Conservation (phyloP, 768 basidiomycete species). For the Lactifluus pinguis region DNA sequence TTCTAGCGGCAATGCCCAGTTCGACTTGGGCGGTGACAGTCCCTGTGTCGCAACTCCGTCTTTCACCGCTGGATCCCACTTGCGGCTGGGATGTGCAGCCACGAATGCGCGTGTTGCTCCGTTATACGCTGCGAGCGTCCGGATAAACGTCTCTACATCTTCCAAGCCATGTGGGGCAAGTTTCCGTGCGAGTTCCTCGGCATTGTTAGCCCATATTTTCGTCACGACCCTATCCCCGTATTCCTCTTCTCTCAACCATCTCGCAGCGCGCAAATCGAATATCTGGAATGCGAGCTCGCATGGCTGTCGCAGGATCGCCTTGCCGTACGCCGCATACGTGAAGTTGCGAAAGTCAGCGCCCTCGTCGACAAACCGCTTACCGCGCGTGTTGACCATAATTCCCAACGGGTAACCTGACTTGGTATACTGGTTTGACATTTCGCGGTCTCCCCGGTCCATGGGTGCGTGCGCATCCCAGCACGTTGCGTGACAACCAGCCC, state of each 20-base stretch:
- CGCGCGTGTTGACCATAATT: slow-evolving; percentile 53
- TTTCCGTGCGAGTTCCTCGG: slow-evolving; percentile 43
- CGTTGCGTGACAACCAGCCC: slow-evolving; percentile 62
- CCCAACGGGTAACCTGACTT: slow-evolving; percentile 69
- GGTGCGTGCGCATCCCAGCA: slow-evolving; percentile 62
- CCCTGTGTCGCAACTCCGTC: slow-evolving; percentile 49
- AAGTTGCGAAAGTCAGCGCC: slow-evolving; percentile 66
- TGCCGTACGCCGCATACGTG: slow-evolving; percentile 63
- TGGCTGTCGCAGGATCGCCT: slow-evolving; percentile 48
- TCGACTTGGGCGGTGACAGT: slow-evolving; percentile 47
- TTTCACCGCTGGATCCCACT: slow-evolving; percentile 58
- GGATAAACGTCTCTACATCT: slow-evolving; percentile 33
- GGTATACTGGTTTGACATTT: slow-evolving; percentile 59
- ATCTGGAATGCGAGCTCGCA: slow-evolving; percentile 56
- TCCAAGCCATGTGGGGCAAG: slow-evolving; percentile 39
- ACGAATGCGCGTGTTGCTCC: slow-evolving; percentile 34
- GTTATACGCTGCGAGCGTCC: slow-evolving; percentile 45
- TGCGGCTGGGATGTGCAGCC: slow-evolving; percentile 26
- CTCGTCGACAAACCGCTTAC: slow-evolving; percentile 60
- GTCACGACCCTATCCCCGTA: slow-evolving; percentile 55
- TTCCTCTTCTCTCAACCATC: slow-evolving; percentile 49
- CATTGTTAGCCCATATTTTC: slow-evolving; percentile 38
- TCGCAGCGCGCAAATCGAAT: slow-evolving; percentile 42
- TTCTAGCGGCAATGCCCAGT: slow-evolving; percentile 56
- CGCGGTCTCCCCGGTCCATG: slow-evolving; percentile 41